These are phyloP conservation scores for Aspergillus campestris DNA, from an alignment of 495 filamentous ascomycete species.

Conservation along the genomic window DNA sequence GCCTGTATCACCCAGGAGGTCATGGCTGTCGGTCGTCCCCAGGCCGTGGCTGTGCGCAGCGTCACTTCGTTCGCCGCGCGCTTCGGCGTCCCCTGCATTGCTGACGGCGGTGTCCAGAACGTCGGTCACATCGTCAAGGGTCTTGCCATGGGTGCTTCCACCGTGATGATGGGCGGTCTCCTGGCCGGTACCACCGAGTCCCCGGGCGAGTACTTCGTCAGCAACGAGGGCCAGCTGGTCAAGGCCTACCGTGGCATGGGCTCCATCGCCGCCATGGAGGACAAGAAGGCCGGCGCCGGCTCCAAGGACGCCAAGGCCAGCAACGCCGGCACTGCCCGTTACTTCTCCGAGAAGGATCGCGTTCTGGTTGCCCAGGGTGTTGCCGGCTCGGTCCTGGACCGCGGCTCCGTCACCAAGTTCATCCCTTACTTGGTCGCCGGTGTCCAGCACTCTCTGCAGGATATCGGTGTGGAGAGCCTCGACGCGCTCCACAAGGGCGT, in stretches of 20 bases:
- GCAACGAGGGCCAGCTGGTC: constrained; percentile 89
- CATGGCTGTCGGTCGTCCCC: constrained; percentile 95
- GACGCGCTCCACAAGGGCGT: constrained; percentile 68
- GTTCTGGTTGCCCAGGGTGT: constrained; percentile 97
- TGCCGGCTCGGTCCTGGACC: constrained; percentile 63
- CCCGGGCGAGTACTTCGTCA: constrained; percentile 92
- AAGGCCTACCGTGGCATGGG: constrained; percentile 99
- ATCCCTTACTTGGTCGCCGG: constrained; percentile 91
- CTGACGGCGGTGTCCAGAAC: constrained; percentile 96
- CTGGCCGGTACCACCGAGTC: constrained; percentile 96
- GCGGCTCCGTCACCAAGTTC: constrained; percentile 84
- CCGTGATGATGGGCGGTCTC: constrained; percentile 99
- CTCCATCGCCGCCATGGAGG: constrained; percentile 97
- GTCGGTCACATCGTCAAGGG: constrained; percentile 99
- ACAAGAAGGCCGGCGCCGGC: constrained; percentile 74
- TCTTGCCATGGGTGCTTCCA: constrained; percentile 85
- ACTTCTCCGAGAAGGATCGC: constrained; percentile 94
- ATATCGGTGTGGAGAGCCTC: constrained; percentile 79
- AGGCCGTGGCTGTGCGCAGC: constrained; percentile 85
- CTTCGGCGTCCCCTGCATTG: constrained; percentile 97
- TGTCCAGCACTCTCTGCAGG: constrained; percentile 94
- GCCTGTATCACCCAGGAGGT: constrained; percentile 99
- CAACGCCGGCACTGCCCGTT: constrained; percentile 94
- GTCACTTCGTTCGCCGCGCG: constrained; percentile 79
- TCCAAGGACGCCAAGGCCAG: constrained; percentile 68